These are phyloP conservation scores for Fraxinus angustifolia DNA, from an alignment of 305 asterid species.

Conservation along the genomic window DNA sequence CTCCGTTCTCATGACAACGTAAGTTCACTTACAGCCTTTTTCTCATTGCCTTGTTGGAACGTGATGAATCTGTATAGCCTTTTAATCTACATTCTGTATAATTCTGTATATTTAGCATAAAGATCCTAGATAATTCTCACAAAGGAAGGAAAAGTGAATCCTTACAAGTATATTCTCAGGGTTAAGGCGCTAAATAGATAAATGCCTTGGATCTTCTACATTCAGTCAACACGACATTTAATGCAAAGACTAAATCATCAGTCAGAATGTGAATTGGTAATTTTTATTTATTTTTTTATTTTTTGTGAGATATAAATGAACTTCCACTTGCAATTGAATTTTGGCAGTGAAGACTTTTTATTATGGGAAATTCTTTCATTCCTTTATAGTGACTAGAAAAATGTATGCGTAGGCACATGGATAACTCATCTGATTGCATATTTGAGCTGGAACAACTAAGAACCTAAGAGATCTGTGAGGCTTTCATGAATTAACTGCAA, in stretches of 20 bases:
- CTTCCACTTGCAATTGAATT: background rate
- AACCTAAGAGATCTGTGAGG: background rate
- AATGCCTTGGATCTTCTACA: background rate
- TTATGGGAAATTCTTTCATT: background rate
- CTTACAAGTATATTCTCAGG: background rate
- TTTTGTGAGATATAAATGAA: background rate
- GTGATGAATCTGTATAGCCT: background rate
- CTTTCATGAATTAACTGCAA: background rate
- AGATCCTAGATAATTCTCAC: background rate
- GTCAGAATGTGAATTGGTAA: background rate
- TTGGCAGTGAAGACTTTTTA: background rate
- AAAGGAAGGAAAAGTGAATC: background rate
- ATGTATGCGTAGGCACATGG: background rate
- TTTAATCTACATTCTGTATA: background rate
- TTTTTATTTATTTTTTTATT: background rate
- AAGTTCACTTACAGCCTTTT: conserved; percentile 31
- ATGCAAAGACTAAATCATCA: background rate
- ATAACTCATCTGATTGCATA: background rate
- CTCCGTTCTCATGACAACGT: conserved; percentile 99
- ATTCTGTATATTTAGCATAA: background rate
- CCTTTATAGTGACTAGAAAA: background rate
- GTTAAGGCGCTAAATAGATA: background rate
- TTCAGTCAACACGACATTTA: background rate
- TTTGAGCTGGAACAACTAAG: background rate
- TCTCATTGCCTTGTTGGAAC: background rate